Evolutionary conservation across 768 basidiomycete species (phyloP).

Genomic region (Naganishia vishniacii): DNA sequence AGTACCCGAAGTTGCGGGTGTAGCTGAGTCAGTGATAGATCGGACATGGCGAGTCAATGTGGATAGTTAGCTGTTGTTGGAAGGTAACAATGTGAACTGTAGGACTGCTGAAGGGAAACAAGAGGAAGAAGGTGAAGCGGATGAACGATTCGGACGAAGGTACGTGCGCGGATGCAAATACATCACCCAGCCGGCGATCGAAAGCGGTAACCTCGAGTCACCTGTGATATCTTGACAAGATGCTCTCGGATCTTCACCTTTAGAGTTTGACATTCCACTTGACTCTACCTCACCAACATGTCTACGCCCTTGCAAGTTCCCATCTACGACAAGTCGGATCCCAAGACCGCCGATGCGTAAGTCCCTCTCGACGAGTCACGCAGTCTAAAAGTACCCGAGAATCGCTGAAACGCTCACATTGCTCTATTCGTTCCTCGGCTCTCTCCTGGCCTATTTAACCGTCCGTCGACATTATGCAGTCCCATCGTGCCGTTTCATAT

Average conservation of each 20-base stretch:
- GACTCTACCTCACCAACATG: constrained; percentile 1
- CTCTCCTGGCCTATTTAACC: not conserved
- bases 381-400: too few relatives aligned
- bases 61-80: not conserved
- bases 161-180: too few relatives aligned
- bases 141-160: too few relatives aligned
- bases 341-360: constrained; percentile 21
- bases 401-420: too few relatives aligned
- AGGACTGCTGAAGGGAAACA: not conserved
- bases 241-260: too few relatives aligned
- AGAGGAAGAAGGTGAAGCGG: not conserved
- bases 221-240: too few relatives aligned
- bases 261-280: too few relatives aligned
- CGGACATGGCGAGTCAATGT: not conserved
- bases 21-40: not conserved
- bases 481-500: constrained; percentile 26
- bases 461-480: not conserved
- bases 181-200: too few relatives aligned
- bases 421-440: not conserved
- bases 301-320: constrained; percentile 9
- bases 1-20: constrained; percentile 13
- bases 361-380: too few relatives aligned
- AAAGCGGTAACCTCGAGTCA: too few relatives aligned
- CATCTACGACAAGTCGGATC: constrained; percentile 25
- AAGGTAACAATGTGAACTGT: not conserved